Evolutionary conservation across 1,139 yeast species (phyloP).

Genomic region (Yamadazyma dendronema): DNA sequence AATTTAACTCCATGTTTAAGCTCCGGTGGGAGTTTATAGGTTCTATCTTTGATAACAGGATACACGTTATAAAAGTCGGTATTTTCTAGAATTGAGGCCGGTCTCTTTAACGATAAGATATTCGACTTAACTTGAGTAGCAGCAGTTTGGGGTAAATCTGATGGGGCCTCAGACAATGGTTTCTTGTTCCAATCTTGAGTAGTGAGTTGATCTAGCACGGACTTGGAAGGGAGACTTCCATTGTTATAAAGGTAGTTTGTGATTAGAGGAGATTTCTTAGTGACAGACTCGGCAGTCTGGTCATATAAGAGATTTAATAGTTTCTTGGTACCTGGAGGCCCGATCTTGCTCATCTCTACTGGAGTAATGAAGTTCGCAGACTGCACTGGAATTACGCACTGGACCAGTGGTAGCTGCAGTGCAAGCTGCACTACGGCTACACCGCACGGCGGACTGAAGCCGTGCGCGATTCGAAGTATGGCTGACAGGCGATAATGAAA

Average conservation of each 20-base stretch:
- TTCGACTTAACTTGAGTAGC: conserved; percentile 18
- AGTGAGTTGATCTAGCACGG: conserved; percentile 30
- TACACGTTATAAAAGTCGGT: conserved; percentile 39
- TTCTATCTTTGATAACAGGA: conserved; percentile 33
- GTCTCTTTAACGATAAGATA: conserved; percentile 35
- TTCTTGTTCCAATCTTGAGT: conserved; percentile 33
- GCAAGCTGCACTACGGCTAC: too few relatives aligned
- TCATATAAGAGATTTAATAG: conserved; percentile 1
- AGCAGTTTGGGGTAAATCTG: conserved; percentile 18
- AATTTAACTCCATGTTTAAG: conserved; percentile 26
- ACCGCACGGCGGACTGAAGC: too few relatives aligned
- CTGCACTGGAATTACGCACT: too few relatives aligned
- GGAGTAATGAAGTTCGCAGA: not conserved
- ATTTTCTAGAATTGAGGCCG: conserved; percentile 33
- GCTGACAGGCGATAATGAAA: too few relatives aligned
- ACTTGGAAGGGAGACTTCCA: conserved; percentile 12
- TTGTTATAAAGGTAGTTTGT: conserved; percentile 24
- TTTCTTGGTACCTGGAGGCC: not conserved
- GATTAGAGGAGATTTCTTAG: conserved; percentile 26
- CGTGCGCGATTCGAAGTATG: too few relatives aligned
- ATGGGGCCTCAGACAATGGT: conserved; percentile 25
- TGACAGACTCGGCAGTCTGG: conserved; percentile 19
- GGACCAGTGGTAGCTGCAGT: too few relatives aligned
- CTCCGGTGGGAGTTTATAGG: conserved; percentile 22
- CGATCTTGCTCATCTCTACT: not conserved